Base-by-base conservation (phyloP, 1,284 basidiomycete genomes). In the Vanrija sp. region DNA sequence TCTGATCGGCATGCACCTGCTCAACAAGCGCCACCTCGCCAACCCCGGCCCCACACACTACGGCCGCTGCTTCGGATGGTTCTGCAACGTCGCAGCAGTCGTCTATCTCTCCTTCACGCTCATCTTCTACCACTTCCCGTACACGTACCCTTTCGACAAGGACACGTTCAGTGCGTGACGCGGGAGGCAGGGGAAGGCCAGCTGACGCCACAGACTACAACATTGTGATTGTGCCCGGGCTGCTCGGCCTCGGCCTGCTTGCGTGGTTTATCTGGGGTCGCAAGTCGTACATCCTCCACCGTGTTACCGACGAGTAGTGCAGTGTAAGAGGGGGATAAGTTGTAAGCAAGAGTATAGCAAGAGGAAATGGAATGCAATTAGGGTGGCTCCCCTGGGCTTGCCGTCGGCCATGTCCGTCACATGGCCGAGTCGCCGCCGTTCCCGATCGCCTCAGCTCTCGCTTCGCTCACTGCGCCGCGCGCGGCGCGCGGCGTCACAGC, bases 91-190 rank as follows among this genome's bases (percentile, higher is more conserved):
- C 16, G n/a, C 25, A 4, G 49, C 49, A 1, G n/a, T 15, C 18
- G 10, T 39, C 31, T 51, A 38, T 19, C 23, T 51, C 16, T 6
- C 6, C 22, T 39, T 51, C 16, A 24, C 45, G 15, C 24, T 51
- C 37, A 39, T 51, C 43, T 51, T 51, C 25, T 51, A 36, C 24
- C 38, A 45, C 43, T 51, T 51, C 23, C 49, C 49, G 6, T 51
- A 51, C 43, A 19, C 37, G 31, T 41, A 45, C 43, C 3, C 14
- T 0, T 51, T 35, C 24, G 14, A 25, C 24, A n/a, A 16, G 3
- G 37, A 51, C 18, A 27, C 25, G 37, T 45, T 51, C 36, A 50
- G 48, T 50, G 35, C 24, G 48, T 50, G 6, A 19, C 16, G 5
- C 22, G 9, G 24, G 14, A 4, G 12, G 12, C 42, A 16, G 2